Evolutionary conservation across 202 grass and related monocot genomes (phyloP), one percentile per base, ranked within the genome.

Genomic region (Eragrostis tef): DNA sequence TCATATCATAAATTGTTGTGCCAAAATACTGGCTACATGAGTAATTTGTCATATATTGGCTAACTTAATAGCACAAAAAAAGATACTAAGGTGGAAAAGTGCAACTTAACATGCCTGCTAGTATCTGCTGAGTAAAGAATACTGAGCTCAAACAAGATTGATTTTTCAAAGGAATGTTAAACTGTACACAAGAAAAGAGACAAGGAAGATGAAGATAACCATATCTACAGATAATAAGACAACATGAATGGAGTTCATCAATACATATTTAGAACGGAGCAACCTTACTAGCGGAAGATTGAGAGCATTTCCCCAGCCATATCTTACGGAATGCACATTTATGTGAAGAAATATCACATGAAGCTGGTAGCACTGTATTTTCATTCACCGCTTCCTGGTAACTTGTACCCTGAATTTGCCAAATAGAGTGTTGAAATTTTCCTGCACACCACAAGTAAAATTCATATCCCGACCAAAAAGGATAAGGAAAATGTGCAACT

Each of bases 281-380:
- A 76, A 98, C 94, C 94, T 98, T 94, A 84, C 70, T 94, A 85
- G 92, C 92, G 86, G 90, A 79, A 82, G 92, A 88, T n/a, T 89
- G 84, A 41, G 91, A 88, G 74, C 81, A 92, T 75, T 93, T 89
- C 27, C 92, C 92, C 70, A 91, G 92, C 94, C 94, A 98, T 84
- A 94, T 98, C 87, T 88, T 98, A 77, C 76, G 74, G 83, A 93
- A 93, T 61, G 82, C 78, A 82, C 84, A 91, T 66, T 86, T 89
- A 71, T 80, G 83, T 75, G 59, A 77, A 83, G 83, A 93, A 66
- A 80, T 49, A 73, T 86, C 84, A 81, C 65, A 57, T 46, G 82
- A 81, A 79, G 80, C 78, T 53, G 84, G 79, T 72, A 85, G 78
- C 68, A 76, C 67, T 44, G 72, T 72, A 67, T 75, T 59, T 26